A percentile compares a stretch with the other conserved stretches of the same genome.
Evolutionary conservation across 2,329 filamentous ascomycete genomes (phyloP).

Genomic region (Microsporum canis): DNA sequence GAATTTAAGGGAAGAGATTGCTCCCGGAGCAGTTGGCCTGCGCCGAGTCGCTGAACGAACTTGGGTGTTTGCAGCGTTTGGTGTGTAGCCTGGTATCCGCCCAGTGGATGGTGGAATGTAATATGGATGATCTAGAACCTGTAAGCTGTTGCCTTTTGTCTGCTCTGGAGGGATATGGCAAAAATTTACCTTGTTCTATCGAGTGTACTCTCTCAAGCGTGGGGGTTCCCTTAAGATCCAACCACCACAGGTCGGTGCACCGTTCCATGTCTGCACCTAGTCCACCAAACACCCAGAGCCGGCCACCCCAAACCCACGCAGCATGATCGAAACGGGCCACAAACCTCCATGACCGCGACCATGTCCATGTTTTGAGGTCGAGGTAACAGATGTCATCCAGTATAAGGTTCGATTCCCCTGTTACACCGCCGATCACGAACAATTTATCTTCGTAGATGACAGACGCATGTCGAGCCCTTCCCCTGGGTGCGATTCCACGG

Average conservation of each 20-base stretch:
- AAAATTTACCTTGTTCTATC: conserved; percentile 46
- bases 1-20: conserved; percentile 84
- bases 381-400: conserved; percentile 94
- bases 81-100: conserved; percentile 51
- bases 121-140: conserved; percentile 26
- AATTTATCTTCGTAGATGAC: conserved; percentile 93
- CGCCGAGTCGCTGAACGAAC: conserved; percentile 42
- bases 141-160: conserved; percentile 26
- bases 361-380: conserved; percentile 93
- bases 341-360: conserved; percentile 93
- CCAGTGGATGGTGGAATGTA: conserved; percentile 27
- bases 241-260: conserved; percentile 91
- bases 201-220: conserved; percentile 64
- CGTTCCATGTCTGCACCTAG: conserved; percentile 95
- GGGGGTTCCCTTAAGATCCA: conserved; percentile 83
- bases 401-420: conserved; percentile 81
- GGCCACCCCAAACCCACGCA: conserved; percentile 82
- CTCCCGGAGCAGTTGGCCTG: conserved; percentile 58
- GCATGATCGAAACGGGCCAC: conserved; percentile 91
- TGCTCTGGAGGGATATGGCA: conserved; percentile 21
- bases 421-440: conserved; percentile 92
- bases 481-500: conserved; percentile 72
- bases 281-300: conserved; percentile 93
- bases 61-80: conserved; percentile 55
- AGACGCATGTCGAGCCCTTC: conserved; percentile 82